Evolutionary conservation across 1,284 basidiomycete genomes (phyloP), one percentile per base, ranked within the genome.

Genomic region (Papiliotrema flavescens): DNA sequence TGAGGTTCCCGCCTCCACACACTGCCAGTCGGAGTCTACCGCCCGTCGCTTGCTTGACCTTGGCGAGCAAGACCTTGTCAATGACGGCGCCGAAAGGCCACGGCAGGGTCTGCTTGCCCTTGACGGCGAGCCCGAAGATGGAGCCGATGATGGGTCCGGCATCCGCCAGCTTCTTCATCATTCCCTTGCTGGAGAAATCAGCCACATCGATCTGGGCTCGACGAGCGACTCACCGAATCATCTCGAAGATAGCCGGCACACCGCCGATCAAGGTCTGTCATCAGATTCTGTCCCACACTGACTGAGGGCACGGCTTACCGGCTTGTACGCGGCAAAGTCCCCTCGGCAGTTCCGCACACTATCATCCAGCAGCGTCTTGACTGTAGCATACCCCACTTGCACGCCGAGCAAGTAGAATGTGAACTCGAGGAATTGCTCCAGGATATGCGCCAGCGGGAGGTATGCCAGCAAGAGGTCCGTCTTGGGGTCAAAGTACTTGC

Each of bases 341-440:
- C 92, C 92, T 55, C 85, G 80, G 79, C 90, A 96, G 56, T 90
- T 85, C 51, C 89, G 84, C 15, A 94, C 90, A 14, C 85, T 88
- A 6, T 85, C 83, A 71, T 94, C 89, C 1, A 92, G 93, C 50
- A 96, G 82, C 19, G 93, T 96, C 83, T 94, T 94, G 74, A 93
- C 85, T 49, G 86, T 47, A 2, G 55, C 64, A 46, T 66, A 66
- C 4, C 60, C 64, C 22, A 66, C 49, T 0, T 58, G 60, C 9
- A 66, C 46, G 3, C 64, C 64, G 13, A 59, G 19, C 6, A 61
- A 41, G 42, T 59, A 60, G 41, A 64, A 61, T 2, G 60, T 60
- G 50, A 57, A 62, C 34, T 66, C 64, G 19, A 66, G 49, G 28
- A 61, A 60, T 54, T 59, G 78, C 61, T 85, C 91, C 58, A 93